Percentiles rank a stretch among this genome's conserved stretches.
phyloP scores from a whole-genome alignment of 1,284 basidiomycete species.

The Ceratobasidium sp. region DNA sequence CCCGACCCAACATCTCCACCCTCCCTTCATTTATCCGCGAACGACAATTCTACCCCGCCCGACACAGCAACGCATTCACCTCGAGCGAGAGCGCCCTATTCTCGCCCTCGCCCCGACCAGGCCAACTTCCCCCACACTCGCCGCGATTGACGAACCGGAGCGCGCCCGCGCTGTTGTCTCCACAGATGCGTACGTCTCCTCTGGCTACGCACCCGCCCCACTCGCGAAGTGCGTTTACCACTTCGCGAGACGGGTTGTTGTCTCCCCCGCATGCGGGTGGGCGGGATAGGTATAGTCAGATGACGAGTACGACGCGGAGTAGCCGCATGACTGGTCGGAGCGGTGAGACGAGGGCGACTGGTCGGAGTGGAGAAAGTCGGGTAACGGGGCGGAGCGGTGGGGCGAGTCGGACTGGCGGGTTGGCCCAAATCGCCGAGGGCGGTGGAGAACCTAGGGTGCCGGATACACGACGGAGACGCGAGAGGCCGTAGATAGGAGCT shows the following conservation, averaged over 20 bases:
- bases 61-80: not conserved
- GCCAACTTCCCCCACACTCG: not conserved
- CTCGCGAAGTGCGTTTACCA: not conserved
- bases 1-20: constrained; percentile 11
- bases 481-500: not conserved
- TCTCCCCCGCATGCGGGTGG: not conserved
- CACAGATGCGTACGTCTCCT: no score
- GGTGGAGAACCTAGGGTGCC: not conserved
- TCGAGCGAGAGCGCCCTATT: constrained; percentile 22
- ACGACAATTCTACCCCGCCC: constrained; percentile 10
- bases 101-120: not conserved
- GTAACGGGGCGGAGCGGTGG: not conserved
- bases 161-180: no score
- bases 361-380: constrained; percentile 8
- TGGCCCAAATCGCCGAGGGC: constrained; percentile 4
- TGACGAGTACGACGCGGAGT: constrained; percentile 30
- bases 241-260: constrained; percentile 9
- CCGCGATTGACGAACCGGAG: not conserved
- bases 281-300: constrained; percentile 14
- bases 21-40: constrained; percentile 31
- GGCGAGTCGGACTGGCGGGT: not conserved
- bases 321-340: constrained; percentile 7
- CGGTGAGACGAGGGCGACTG: not conserved
- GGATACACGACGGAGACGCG: not conserved
- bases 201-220: no score